Base-by-base conservation (phyloP, 2,329 filamentous ascomycete genomes). In the Dryadomyces quercivorus region DNA sequence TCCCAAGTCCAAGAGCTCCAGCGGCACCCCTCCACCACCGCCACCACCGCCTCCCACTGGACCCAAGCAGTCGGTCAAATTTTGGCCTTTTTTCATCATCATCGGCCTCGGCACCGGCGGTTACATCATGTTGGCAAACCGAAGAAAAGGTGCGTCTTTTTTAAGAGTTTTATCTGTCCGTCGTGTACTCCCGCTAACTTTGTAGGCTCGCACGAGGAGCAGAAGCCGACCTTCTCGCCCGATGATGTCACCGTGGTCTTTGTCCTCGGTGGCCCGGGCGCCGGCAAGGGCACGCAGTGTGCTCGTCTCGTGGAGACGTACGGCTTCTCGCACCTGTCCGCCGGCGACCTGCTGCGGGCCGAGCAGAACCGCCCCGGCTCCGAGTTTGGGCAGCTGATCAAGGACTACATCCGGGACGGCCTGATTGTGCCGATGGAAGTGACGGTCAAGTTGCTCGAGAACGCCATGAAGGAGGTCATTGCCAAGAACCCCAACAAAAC, bases 341-440 rank as follows among this genome's bases (percentile, higher is more conserved):
- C 93, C 0, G 93, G 93, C 56, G 93, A 98, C 69, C 78, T 98
- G 48, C 79, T 98, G 59, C 88, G 93, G 58, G 91, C 89, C 59
- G 93, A 98, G 74, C 93, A 97, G 72, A 78, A 92, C 65, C 86
- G 92, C 5, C 78, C 81, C 0, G 91, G 88, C 56, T 89, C 84
- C 60, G 77, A 96, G 70, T 97, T 95, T 68, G 93, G 93, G 67
- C 82, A 90, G 61, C 78, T 97, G 72, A 98, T 98, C 78, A 85
- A 85, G 68, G 80, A 85, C 62, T 91, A 93, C 74, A 98, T 98
- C 76, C 88, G 86, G 66, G 85, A 98, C 67, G 93, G 93, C 57
- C 83, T 83, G 63, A 98, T 98, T 69, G 93, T 98, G 59, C 93
- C 93, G n/a, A 95, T 95, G 88, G 92, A 97, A 70, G 90, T 97